Conservation (phyloP, 805 yeast species). For the Ogataea ramenticola region DNA sequence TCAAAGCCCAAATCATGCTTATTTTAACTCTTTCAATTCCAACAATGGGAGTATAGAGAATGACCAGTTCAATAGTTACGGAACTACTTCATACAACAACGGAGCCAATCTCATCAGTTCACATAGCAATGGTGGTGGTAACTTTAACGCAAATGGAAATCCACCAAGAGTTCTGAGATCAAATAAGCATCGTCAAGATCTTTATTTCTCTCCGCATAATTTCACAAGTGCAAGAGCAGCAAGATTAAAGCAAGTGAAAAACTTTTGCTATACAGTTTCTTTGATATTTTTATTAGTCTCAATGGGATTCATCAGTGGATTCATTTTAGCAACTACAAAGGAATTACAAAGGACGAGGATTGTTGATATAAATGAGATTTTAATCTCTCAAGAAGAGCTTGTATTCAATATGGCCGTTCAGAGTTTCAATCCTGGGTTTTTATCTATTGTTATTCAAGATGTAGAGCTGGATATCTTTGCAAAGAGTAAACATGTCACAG, state of each 20-base stretch:
- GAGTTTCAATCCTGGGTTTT: constrained; percentile 84
- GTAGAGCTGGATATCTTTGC: constrained; percentile 85
- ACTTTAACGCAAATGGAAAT: not conserved
- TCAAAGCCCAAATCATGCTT: not conserved
- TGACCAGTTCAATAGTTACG: not conserved
- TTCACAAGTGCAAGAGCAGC: constrained; percentile 25
- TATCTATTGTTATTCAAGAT: constrained; percentile 53
- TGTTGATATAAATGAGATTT: constrained; percentile 54
- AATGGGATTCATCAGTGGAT: constrained; percentile 76
- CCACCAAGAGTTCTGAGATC: constrained; percentile 3
- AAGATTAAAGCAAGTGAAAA: constrained; percentile 23
- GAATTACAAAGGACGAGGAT: constrained; percentile 67
- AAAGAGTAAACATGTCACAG: constrained; percentile 43
- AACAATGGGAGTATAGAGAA: not conserved
- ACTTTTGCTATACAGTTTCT: constrained; percentile 34
- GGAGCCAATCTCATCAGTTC: not conserved
- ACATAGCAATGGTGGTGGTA: not conserved
- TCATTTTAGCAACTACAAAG: constrained; percentile 77
- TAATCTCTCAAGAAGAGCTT: constrained; percentile 79
- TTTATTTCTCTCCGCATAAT: constrained; percentile 30
- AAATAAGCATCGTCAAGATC: constrained; percentile 10
- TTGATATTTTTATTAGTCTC: constrained; percentile 46
- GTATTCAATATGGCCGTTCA: constrained; percentile 71
- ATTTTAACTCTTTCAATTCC: not conserved
- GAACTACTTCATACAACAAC: not conserved